Evolutionary conservation across 2,329 filamentous ascomycete genomes (phyloP).

Genomic region (Fusarium siculi): DNA sequence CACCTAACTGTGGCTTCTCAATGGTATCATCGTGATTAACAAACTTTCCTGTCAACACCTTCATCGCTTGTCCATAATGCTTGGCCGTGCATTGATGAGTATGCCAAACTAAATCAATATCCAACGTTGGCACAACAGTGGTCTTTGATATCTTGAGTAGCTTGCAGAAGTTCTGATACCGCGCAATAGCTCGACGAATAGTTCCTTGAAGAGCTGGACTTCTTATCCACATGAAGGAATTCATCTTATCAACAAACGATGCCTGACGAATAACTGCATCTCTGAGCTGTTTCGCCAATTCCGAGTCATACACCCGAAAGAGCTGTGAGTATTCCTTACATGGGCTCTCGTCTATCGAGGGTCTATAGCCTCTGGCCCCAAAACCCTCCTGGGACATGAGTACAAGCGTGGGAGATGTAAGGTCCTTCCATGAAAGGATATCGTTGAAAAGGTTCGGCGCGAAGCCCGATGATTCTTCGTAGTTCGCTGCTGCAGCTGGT

Average conservation of each 20-base stretch:
- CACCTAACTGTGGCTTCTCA: constrained; percentile 36
- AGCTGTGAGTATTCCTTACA: background rate
- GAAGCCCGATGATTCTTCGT: background rate
- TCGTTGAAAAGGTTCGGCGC: background rate
- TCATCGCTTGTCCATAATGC: constrained; percentile 41
- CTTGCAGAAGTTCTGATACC: constrained; percentile 53
- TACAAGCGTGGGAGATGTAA: fast-evolving
- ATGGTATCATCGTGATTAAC: constrained; percentile 56
- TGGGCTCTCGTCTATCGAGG: fast-evolving
- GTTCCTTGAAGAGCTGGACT: constrained; percentile 50
- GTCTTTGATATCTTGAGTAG: constrained; percentile 43
- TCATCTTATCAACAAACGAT: constrained; percentile 55
- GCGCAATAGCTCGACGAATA: constrained; percentile 46
- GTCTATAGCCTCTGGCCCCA: too few species aligned
- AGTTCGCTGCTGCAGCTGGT: background rate
- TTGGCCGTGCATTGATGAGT: constrained; percentile 53
- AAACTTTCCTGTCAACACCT: constrained; percentile 36
- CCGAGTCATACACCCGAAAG: background rate
- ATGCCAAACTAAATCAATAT: constrained; percentile 57
- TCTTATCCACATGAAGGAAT: constrained; percentile 51
- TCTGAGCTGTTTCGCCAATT: constrained; percentile 27
- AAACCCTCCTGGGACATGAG: background rate
- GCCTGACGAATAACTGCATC: constrained; percentile 52
- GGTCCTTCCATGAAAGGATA: background rate
- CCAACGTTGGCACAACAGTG: constrained; percentile 53